Evolutionary conservation across 2,329 filamentous ascomycete genomes (phyloP), one percentile per base, ranked within the genome.

Genomic region (Hymenoscyphus salicellus): DNA sequence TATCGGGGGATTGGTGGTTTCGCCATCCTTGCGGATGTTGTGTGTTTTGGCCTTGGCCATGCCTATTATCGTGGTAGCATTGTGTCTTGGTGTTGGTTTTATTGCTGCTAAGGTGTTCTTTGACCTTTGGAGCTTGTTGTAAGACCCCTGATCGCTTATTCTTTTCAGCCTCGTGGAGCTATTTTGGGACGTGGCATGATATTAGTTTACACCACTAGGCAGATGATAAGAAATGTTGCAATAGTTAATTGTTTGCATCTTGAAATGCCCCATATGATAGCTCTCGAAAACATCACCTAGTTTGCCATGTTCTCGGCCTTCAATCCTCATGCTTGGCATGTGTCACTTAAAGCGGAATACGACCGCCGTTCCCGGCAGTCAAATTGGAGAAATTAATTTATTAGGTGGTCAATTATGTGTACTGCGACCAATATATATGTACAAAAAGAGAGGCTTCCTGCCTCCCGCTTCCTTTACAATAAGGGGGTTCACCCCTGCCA

Each of bases 21-120:
- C 72, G 60, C 68, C 70, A 69, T 74, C 70, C 60, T 67, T 66
- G 66, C 72, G 70, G 69, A 64, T 56, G 71, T 67, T 74, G 55
- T 71, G 70, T 63, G 70, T 71, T 72, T 74, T 77, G 77, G 77
- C 78, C 77, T 79, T 78, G 75, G 77, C 77, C 78, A 80, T 80
- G 66, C 72, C 75, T 66, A 30, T 76, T 76, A 79, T 76, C 74
- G 74, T 64, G 74, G 73, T 69, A 75, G 75, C 78, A 80, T 80
- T 69, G 74, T 78, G 73, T 65, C 43, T 49, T 20, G n/a, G 49
- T 38, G 33, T 60, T 66, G 20, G 55, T 57, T 55, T 38, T 41
- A 58, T 38, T 46, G 41, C 17, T 46, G 43, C 43, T 46, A 32
- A 23, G 57, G 56, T 61, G 64, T 59, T 63, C 26, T 63, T 64